A percentile compares a stretch with the other conserved stretches of the same genome.
Evolutionary conservation across 768 basidiomycete genomes (phyloP).

Genomic region (Boletus huronensis): DNA sequence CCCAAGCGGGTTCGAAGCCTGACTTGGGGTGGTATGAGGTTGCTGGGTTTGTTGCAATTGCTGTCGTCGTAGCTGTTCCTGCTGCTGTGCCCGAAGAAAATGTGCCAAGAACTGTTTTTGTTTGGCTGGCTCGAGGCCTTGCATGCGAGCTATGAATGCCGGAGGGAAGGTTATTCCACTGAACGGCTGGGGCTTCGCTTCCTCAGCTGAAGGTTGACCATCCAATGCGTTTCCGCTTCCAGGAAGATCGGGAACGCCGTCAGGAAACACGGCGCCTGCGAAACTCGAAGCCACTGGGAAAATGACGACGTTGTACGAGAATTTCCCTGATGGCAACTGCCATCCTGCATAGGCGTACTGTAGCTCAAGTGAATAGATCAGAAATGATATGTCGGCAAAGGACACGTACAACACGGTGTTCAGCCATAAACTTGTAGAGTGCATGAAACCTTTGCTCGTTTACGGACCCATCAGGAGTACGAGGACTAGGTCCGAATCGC

Average conservation of each 20-base stretch:
- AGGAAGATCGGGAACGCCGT: conserved; percentile 46
- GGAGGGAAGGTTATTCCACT: conserved; percentile 7
- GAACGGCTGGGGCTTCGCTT: conserved; percentile 1
- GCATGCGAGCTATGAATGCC: conserved; percentile 17
- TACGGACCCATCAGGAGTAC: conserved; percentile 30
- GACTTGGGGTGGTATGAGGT: conserved; percentile 9
- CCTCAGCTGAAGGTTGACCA: conserved; percentile 1
- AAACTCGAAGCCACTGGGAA: conserved; percentile 39
- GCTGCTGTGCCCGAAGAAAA: conserved; percentile 12
- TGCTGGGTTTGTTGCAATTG: conserved; percentile 23
- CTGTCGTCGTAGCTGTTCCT: conserved; percentile 26
- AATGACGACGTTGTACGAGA: conserved; percentile 46
- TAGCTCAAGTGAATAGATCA: neutral
- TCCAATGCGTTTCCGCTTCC: conserved; percentile 20
- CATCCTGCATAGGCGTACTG: conserved; percentile 55
- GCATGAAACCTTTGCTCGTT: conserved; percentile 45
- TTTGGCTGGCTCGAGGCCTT: conserved; percentile 21
- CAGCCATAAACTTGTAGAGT: conserved; percentile 40
- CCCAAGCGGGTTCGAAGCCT: conserved; percentile 16
- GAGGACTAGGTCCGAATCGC: conserved; percentile 36
- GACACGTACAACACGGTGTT: conserved; percentile 44
- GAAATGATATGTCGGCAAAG: neutral
- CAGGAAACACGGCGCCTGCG: conserved; percentile 50
- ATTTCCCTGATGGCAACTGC: conserved; percentile 40
- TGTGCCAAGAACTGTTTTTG: conserved; percentile 22